phyloP scores from a whole-genome alignment of 257 asterid genomes.

The Solanum lycopersicoides region DNA sequence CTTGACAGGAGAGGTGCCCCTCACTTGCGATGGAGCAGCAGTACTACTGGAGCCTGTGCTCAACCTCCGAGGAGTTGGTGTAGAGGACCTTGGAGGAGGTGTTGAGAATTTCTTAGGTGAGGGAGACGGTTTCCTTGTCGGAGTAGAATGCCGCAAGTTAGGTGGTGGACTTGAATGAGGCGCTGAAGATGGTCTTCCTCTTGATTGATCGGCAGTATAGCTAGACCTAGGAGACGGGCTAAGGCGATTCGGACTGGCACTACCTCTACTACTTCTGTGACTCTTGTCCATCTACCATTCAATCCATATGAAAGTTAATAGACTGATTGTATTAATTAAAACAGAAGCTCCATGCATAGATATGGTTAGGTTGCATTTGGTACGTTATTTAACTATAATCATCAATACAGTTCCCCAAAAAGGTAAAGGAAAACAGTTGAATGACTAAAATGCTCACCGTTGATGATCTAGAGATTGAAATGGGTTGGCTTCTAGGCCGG shows the following conservation, averaged over 20 bases:
- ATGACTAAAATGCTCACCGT: constrained; percentile 31
- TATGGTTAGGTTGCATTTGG: not conserved
- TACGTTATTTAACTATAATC: not conserved
- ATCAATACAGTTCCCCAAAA: not conserved
- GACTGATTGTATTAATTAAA: not conserved
- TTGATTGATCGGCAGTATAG: constrained; percentile 39
- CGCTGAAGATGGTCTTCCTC: constrained; percentile 60
- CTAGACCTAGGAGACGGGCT: constrained; percentile 77
- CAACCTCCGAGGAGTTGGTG: constrained; percentile 70
- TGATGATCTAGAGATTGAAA: constrained; percentile 75
- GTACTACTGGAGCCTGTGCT: constrained; percentile 59
- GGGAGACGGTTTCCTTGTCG: constrained; percentile 65
- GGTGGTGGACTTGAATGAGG: constrained; percentile 76
- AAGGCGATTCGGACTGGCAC: constrained; percentile 82
- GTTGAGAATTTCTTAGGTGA: constrained; percentile 56
- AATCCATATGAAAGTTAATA: not conserved
- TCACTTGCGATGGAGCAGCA: constrained; percentile 37
- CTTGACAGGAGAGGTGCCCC: constrained; percentile 80
- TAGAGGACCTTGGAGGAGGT: constrained; percentile 46
- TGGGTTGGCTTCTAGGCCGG: constrained; percentile 86
- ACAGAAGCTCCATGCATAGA: not conserved
- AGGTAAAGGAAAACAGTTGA: not conserved
- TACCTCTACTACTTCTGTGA: constrained; percentile 59
- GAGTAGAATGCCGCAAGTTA: constrained; percentile 35
- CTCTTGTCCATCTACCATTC: constrained; percentile 68